Base-by-base conservation (phyloP, 2,329 filamentous ascomycete species). In the Nothopassalora personata region DNA sequence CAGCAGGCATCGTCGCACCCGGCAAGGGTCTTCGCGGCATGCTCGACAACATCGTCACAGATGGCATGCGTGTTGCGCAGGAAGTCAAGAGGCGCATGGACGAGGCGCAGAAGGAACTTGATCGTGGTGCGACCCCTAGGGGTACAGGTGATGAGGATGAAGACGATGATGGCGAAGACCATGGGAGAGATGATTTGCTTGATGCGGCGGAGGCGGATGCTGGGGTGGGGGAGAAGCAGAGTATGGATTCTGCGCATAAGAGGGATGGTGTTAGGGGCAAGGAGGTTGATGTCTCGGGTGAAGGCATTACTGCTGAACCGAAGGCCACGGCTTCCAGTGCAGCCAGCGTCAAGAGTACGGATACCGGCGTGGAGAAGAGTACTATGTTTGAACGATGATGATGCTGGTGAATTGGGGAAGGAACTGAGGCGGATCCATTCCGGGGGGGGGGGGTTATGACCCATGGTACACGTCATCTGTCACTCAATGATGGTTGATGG, bases 31-130 rank as follows among this genome's bases (percentile, higher is more conserved):
- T 99, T 1, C 84, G 94, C 46, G 94, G 94, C 19, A 94, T 99
- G 60, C 80, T 99, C 43, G 94, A 99, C 77, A 96, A 96, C 68
- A 97, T 99, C 68, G 94, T 97, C 64, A 96, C 89, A 1, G 94
- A 99, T 71, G 94, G 94, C 46, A 97, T 97, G 86, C 87, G 93
- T 34, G 93, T 97, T 59, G 94, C 94, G 0, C 90, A 88, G 0
- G 94, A 99, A 73, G 93, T 99, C 54, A 83, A 89, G 65, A 85
- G 92, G 68, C 83, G 92, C 48, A 96, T 97, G 88, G 93, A 99
- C 63, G 94, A 99, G 72, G 93, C 93, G 3, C 92, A 97, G 74
- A 87, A 86, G 67, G 93, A 97, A 71, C 77, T 97, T 65, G 93
- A 97, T 75, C 88, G 87, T 74, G 92, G 91, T 60, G 88, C 87